Percentiles rank a stretch among this genome's conserved stretches.
phyloP scores from a whole-genome alignment of 257 asterid genomes.

The Lithospermum erythrorhizon region DNA sequence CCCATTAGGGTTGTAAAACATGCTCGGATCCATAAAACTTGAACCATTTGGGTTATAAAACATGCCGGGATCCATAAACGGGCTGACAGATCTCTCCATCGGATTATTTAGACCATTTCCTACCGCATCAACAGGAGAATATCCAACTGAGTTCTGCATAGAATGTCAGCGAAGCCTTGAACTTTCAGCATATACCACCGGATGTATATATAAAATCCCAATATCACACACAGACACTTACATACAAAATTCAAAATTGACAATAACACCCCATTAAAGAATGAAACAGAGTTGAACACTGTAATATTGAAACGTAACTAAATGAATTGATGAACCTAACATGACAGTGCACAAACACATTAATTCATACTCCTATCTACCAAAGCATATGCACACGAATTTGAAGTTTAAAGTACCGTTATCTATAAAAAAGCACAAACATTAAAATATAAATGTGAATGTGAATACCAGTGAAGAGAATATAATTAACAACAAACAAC shows the following conservation, averaged over 20 bases:
- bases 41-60: slow-evolving; percentile 13
- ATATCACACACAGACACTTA: neutral
- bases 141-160: neutral
- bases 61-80: slow-evolving; percentile 23
- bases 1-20: slow-evolving; percentile 19
- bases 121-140: slow-evolving; percentile 8
- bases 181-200: neutral
- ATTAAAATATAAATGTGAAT: too few relatives aligned
- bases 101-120: slow-evolving; percentile 21
- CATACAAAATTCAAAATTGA: too few relatives aligned
- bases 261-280: too few relatives aligned
- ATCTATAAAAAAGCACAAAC: neutral
- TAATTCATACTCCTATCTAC: neutral
- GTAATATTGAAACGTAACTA: neutral
- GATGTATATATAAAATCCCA: neutral
- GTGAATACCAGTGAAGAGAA: neutral
- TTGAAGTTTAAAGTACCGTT: neutral
- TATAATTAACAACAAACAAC: neutral
- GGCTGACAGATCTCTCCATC: slow-evolving; percentile 22
- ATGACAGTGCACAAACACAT: neutral
- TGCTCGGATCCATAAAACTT: slow-evolving; percentile 18
- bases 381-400: neutral
- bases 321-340: neutral
- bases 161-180: neutral
- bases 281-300: neutral